Base-by-base conservation (phyloP, 495 filamentous ascomycete species). In the Podospora comata region DNA sequence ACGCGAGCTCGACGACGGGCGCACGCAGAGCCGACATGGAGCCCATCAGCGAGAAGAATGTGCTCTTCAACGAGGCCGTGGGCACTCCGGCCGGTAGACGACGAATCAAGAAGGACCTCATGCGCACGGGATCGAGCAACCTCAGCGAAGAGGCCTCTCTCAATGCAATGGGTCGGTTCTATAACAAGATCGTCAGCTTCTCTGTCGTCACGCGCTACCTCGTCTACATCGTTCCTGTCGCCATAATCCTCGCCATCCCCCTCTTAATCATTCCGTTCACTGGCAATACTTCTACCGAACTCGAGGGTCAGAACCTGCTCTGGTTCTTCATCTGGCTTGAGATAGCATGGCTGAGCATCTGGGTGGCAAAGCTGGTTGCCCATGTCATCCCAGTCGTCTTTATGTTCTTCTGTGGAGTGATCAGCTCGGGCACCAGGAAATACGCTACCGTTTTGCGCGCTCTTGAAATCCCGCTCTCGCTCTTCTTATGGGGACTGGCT, bases 251-350 rank as follows among this genome's bases (percentile, higher is more conserved):
- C 67, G 91, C 93, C 2, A 79, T 92, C 23, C 94, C 93, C 15
- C 91, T 97, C 65, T 85, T 97, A 67, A 80, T 95, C 44, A 86
- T 85, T 30, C 76, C 90, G n/a, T 85, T 88, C 30, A 75, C 77
- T 2, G 77, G 74, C 15, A 72, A 75, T 30, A 6, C 28, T 28
- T 64, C 75, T 66, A 48, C 87, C 82, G 77, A 69, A n/a, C 68
- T 80, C 63, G 75, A 80, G 3, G 78, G 74, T 15, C 82, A 86
- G 30, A 78, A 69, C 16, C 82, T 95, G 32, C 85, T 90, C 65
- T 86, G 88, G 83, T 89, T 99, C 71, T 98, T 94, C 73, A 81
- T 89, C 30, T 99, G 95, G 95, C 85, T 99, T 71, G 92, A 97
- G 77, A 85, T 96, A 65, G 86, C 96, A 30, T 97, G 94, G 94